Conservation (phyloP, 345 rosid genomes). For the Orychophragmus violaceus region DNA sequence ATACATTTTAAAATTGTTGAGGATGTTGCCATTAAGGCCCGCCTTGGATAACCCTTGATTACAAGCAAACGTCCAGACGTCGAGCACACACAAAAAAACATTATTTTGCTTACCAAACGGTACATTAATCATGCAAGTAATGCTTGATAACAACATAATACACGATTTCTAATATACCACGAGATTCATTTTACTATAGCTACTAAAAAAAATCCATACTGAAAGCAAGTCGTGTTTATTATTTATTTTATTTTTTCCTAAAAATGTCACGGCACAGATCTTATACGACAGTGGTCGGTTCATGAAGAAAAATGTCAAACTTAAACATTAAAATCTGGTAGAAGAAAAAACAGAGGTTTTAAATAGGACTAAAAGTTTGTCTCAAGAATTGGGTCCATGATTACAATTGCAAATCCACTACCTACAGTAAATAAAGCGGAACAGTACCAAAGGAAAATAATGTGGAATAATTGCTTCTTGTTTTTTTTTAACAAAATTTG, state of each 20-base stretch:
- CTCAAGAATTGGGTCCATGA: neutral
- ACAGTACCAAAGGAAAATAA: neutral
- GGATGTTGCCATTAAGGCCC: constrained; percentile 32
- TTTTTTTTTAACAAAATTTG: too few relatives aligned
- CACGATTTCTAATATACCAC: constrained; percentile 6
- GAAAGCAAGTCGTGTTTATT: neutral
- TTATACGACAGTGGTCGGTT: constrained; percentile 2
- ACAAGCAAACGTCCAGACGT: constrained; percentile 20
- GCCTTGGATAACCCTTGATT: neutral
- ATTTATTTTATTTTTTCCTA: neutral
- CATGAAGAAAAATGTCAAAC: constrained; percentile 1
- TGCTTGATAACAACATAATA: too few relatives aligned
- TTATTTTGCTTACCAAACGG: constrained; percentile 16
- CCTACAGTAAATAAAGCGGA: neutral
- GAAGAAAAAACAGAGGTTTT: neutral
- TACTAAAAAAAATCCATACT: neutral
- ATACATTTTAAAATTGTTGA: constrained; percentile 4
- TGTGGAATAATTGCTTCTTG: neutral
- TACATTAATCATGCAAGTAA: constrained; percentile 26
- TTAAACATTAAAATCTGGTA: neutral
- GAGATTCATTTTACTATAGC: constrained; percentile 14
- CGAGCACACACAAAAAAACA: neutral
- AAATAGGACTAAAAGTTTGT: neutral
- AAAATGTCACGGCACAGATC: neutral
- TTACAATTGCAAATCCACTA: neutral